These are phyloP conservation scores for Epichloe aotearoae DNA, from an alignment of 2,329 filamentous ascomycete genomes.

Conservation along the genomic window DNA sequence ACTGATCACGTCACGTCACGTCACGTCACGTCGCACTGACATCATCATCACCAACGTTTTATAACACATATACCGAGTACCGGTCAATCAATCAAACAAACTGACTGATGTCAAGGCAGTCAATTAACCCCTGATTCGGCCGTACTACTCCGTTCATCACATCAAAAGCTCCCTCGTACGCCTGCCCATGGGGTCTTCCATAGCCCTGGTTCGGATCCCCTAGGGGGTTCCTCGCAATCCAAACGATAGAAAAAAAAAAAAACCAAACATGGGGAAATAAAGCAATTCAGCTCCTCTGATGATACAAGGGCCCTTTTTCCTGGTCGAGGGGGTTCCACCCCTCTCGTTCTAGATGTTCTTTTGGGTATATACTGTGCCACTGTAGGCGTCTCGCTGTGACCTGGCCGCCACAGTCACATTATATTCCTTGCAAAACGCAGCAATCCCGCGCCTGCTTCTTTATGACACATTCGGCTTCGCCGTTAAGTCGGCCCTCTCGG, in stretches of 20 bases:
- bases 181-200: background rate
- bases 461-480: background rate
- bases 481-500: background rate
- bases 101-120: background rate
- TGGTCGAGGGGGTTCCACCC: background rate
- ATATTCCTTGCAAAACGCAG: background rate
- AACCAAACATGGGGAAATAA: background rate
- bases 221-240: no score
- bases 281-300: background rate
- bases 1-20: no score
- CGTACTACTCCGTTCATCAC: background rate
- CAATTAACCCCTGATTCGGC: background rate
- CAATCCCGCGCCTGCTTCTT: background rate
- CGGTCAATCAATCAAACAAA: background rate
- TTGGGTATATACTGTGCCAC: constrained; percentile 2
- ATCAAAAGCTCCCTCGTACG: background rate
- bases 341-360: constrained; percentile 2
- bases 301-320: background rate
- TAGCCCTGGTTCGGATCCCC: background rate
- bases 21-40: no score
- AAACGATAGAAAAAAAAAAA: background rate
- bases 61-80: no score
- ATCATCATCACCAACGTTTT: no score
- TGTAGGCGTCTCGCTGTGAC: background rate
- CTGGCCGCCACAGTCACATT: background rate